Conservation (phyloP, 78 protist genomes). For the Guillardia theta region DNA sequence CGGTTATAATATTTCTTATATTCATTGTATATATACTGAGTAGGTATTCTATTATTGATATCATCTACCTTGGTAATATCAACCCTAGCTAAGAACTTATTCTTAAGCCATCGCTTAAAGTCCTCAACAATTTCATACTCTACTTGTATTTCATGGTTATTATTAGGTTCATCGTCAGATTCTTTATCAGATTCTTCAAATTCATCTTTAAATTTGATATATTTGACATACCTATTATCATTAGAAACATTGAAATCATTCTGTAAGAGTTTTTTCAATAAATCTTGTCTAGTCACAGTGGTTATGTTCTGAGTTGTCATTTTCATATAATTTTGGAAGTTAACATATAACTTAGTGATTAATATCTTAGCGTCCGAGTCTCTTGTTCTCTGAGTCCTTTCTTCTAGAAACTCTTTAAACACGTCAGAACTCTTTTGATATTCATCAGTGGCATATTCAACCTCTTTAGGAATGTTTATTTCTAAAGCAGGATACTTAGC, state of each 20-base stretch:
- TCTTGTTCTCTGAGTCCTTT: not conserved
- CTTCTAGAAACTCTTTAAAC: not conserved
- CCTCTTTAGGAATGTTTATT: not conserved
- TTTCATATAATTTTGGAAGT: not conserved
- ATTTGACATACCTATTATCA: not conserved
- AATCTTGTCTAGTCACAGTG: too few species aligned
- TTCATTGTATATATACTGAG: not conserved
- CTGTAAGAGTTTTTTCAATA: too few species aligned
- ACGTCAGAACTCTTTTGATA: not conserved
- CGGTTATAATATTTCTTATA: not conserved
- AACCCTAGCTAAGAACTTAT: too few species aligned
- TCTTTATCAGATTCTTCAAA: too few species aligned
- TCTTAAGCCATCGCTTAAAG: too few species aligned
- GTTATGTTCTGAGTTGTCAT: too few species aligned
- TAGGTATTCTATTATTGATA: not conserved
- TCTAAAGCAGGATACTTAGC: not conserved
- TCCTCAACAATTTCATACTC: too few species aligned
- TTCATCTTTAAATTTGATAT: too few species aligned
- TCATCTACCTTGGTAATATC: too few species aligned
- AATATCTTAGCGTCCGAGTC: not conserved
- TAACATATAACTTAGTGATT: not conserved
- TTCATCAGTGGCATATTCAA: not conserved
- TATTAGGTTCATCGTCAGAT: too few species aligned
- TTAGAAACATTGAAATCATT: not conserved
- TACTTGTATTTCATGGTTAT: too few species aligned